Conservation (phyloP, 2,329 filamentous ascomycete genomes). For the Pyrenophora teres region DNA sequence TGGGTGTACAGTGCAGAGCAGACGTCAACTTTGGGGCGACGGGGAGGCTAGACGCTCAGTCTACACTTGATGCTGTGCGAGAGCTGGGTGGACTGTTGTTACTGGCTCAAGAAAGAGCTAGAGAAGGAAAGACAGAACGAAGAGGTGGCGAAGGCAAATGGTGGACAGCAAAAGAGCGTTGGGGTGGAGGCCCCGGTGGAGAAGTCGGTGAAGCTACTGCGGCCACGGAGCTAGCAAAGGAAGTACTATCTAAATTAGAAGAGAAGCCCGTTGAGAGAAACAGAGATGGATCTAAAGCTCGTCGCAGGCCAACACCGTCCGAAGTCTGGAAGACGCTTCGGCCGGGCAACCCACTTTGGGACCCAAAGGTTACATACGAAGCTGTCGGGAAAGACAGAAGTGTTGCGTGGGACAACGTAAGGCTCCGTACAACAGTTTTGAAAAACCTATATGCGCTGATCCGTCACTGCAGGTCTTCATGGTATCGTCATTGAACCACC, state of each 20-base stretch:
- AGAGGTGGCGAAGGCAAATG: constrained; percentile 62
- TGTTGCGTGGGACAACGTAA: constrained; percentile 60
- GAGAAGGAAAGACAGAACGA: constrained; percentile 57
- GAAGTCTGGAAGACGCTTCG: constrained; percentile 60
- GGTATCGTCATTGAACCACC: constrained; percentile 66
- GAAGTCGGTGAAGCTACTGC: constrained; percentile 47
- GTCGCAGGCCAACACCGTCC: constrained; percentile 51
- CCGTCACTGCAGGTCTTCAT: constrained; percentile 59
- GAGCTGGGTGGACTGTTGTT: constrained; percentile 63
- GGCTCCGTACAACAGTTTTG: constrained; percentile 22
- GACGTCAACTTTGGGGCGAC: constrained; percentile 58
- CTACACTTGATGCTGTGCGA: constrained; percentile 58
- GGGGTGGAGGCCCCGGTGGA: constrained; percentile 59
- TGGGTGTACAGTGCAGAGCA: constrained; percentile 60
- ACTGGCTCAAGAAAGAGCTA: constrained; percentile 63
- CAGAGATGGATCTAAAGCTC: constrained; percentile 34
- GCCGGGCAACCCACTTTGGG: constrained; percentile 59
- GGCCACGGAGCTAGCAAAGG: constrained; percentile 32
- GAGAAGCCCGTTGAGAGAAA: constrained; percentile 42
- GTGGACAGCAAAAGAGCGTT: constrained; percentile 63
- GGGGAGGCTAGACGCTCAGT: constrained; percentile 37
- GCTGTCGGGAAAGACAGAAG: constrained; percentile 59
- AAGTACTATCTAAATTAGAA: constrained; percentile 35
- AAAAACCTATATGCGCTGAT: constrained; percentile 14
- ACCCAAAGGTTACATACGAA: constrained; percentile 60